Percentiles rank a stretch among this genome's conserved stretches.
Conservation (phyloP, 1,284 basidiomycete genomes). For the Coniophora puteana region DNA sequence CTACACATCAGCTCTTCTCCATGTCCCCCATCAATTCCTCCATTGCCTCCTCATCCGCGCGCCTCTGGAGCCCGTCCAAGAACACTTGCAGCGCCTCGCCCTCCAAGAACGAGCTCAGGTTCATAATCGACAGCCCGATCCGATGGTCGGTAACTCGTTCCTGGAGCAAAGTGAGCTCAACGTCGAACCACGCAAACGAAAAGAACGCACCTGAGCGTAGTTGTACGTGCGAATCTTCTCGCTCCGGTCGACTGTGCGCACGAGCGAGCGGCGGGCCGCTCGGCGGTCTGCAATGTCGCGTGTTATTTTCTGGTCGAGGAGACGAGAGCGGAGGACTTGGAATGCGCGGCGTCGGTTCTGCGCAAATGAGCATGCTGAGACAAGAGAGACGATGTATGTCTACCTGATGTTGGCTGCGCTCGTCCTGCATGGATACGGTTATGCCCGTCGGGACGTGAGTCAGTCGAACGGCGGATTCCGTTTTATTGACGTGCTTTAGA, state of each 20-base stretch:
- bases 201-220: constrained; percentile 65
- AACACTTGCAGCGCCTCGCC: constrained; percentile 70
- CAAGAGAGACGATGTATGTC: background rate
- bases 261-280: constrained; percentile 67
- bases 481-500: constrained; percentile 93
- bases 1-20: too few relatives aligned
- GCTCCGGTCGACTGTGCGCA: constrained; percentile 78
- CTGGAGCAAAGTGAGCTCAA: constrained; percentile 31
- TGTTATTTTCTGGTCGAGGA: constrained; percentile 76
- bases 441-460: constrained; percentile 94
- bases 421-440: constrained; percentile 98
- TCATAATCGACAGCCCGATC: constrained; percentile 75
- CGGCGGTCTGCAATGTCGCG: constrained; percentile 70
- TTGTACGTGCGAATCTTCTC: constrained; percentile 96
- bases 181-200: background rate
- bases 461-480: constrained; percentile 95
- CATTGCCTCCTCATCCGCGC: constrained; percentile 64
- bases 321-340: constrained; percentile 78
- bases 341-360: constrained; percentile 89
- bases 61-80: constrained; percentile 59
- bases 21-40: constrained; percentile 55
- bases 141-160: constrained; percentile 92
- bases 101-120: constrained; percentile 73
- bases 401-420: constrained; percentile 92
- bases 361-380: constrained; percentile 4